A percentile compares a stretch with the other conserved stretches of the same genome.
phyloP scores from a whole-genome alignment of 208 protist genomes.

The Wallacemonas collosoma region DNA sequence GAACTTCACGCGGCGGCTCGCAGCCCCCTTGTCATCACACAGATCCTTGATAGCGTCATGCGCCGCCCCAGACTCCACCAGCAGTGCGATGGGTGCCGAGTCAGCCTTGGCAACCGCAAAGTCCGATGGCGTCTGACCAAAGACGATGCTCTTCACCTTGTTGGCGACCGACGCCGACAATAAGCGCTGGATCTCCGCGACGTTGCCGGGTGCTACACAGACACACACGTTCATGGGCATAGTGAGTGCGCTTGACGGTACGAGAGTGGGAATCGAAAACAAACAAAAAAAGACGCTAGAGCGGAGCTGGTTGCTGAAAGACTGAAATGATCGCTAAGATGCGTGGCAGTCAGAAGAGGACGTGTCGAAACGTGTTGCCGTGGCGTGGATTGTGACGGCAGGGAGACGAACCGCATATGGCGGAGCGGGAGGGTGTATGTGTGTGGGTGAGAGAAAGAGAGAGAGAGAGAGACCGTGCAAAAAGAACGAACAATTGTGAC shows the following conservation, averaged over 20 bases:
- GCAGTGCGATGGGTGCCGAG: conserved; percentile 22
- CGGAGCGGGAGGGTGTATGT: too few relatives aligned
- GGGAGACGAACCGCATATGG: too few relatives aligned
- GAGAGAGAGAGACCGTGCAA: too few relatives aligned
- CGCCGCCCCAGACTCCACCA: conserved; percentile 26
- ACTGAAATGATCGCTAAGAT: too few relatives aligned
- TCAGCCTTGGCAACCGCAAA: conserved; percentile 37
- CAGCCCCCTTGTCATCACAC: conserved; percentile 58
- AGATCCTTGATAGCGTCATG: conserved; percentile 60
- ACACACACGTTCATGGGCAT: conserved; percentile 43
- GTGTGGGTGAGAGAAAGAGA: too few relatives aligned
- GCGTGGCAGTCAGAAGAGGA: too few relatives aligned
- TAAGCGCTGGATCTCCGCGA: conserved; percentile 15
- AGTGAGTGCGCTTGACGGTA: not conserved
- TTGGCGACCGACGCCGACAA: conserved; percentile 11
- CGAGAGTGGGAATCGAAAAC: conserved; percentile 8
- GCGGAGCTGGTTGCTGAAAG: too few relatives aligned
- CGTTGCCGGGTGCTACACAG: conserved; percentile 16
- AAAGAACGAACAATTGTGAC: too few relatives aligned
- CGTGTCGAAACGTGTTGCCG: too few relatives aligned
- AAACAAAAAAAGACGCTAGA: not conserved
- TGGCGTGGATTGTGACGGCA: too few relatives aligned
- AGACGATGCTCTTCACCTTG: conserved; percentile 28
- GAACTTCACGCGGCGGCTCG: conserved; percentile 63
- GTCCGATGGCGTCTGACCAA: conserved; percentile 26